phyloP scores from a whole-genome alignment of 371 early-diverging fungal species.

The Dinochytrium kinnereticum region DNA sequence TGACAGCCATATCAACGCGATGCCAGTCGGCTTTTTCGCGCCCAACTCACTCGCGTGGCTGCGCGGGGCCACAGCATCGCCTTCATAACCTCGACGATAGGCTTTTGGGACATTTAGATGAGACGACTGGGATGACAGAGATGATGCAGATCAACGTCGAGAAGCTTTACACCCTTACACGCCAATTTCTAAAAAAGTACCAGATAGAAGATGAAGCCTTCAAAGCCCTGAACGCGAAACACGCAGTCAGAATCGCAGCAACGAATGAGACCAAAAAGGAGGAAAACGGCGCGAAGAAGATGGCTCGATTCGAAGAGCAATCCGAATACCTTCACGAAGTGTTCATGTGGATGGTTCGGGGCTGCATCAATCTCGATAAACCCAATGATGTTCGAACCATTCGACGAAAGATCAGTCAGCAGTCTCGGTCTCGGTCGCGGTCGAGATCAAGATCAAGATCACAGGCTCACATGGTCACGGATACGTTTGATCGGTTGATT shows the following conservation, averaged over 20 bases:
- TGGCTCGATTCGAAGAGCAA: conserved; percentile 16
- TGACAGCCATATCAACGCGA: neutral
- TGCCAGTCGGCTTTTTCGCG: neutral
- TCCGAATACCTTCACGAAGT: conserved; percentile 25
- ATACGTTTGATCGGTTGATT: conserved; percentile 3
- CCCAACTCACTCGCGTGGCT: neutral
- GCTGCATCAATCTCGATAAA: conserved; percentile 17
- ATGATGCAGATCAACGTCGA: conserved; percentile 1
- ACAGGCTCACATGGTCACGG: neutral
- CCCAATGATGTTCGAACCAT: neutral
- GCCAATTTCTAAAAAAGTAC: neutral
- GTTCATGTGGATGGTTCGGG: conserved; percentile 34
- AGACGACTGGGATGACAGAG: neutral
- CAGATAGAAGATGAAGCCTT: conserved; percentile 1
- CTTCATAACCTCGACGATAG: neutral
- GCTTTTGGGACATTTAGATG: neutral
- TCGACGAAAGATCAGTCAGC: neutral
- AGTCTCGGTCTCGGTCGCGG: neutral
- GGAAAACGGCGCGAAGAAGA: neutral
- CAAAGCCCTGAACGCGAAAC: neutral
- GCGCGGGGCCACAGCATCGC: neutral
- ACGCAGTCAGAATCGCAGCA: neutral
- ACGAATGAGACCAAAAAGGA: neutral
- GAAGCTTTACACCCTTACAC: neutral
- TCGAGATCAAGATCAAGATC: neutral